phyloP scores from a whole-genome alignment of 2,329 filamentous ascomycete species.

The Stagonosporopsis chrysanthemi region DNA sequence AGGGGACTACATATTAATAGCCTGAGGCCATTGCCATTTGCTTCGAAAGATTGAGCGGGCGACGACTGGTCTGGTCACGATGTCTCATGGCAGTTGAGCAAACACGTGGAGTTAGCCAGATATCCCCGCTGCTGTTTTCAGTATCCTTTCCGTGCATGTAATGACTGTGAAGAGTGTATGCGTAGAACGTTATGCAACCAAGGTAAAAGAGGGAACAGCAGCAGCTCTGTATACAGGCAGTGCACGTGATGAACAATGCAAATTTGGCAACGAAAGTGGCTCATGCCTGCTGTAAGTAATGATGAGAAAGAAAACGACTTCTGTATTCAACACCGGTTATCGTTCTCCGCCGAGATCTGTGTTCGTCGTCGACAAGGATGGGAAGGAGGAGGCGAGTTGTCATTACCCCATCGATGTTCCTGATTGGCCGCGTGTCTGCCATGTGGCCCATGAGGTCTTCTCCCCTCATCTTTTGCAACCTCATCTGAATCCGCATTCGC shows the following conservation, averaged over 20 bases:
- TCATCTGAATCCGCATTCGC: constrained; percentile 7
- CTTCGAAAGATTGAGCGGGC: no score
- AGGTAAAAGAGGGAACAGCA: not conserved
- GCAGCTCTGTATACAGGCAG: not conserved
- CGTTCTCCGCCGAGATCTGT: not conserved
- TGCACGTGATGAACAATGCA: not conserved
- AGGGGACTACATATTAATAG: not conserved
- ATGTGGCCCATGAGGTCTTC: constrained; percentile 18
- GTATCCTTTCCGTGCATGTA: not conserved
- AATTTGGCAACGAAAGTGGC: not conserved
- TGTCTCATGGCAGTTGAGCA: not conserved
- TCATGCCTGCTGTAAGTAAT: not conserved
- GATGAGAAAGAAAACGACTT: not conserved
- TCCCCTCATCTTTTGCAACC: constrained; percentile 14
- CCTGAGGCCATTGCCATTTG: not conserved
- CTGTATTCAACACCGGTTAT: not conserved
- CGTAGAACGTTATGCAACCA: not conserved
- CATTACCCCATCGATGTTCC: constrained; percentile 21
- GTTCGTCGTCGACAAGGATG: constrained; percentile 7
- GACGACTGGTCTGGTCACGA: not conserved
- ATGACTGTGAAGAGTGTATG: not conserved
- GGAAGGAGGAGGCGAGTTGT: constrained; percentile 9
- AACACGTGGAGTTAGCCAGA: not conserved
- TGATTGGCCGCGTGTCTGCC: constrained; percentile 17
- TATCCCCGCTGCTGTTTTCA: not conserved